Base-by-base conservation (phyloP, 2,329 filamentous ascomycete species). In the Alternaria burnsii region DNA sequence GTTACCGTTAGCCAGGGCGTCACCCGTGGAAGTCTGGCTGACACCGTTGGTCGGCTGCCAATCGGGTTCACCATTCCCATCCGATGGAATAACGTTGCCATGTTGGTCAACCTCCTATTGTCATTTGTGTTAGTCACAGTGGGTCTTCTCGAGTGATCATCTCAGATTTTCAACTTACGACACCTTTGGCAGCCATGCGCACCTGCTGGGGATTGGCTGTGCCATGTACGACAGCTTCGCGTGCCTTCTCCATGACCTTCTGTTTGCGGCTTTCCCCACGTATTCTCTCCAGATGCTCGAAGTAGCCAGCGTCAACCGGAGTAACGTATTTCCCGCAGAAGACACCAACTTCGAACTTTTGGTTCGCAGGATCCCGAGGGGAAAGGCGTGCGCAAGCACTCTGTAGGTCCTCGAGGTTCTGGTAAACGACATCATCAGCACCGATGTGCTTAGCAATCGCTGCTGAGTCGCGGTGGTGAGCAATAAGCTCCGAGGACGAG, bases 251-350 rank as follows among this genome's bases (percentile, higher is more conserved):
- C 65, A 90, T 79, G 18, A 88, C 84, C 78, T 91, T 91, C 65
- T 87, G 76, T 78, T 91, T 91, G 64, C 85, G 83, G 63, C 87
- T 89, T 77, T 92, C 89, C 47, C 90, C 91, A 54, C 92, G 85
- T 18, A 93, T 80, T 59, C 85, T 82, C 78, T 92, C 89, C 5
- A 96, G 83, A 71, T 93, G 91, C 67, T 92, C 88, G 69, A 97
- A 95, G 80, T 97, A 97, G 38, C 86, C 89, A 7, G 89, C 85
- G 1, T 90, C 87, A 2, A 97, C 91, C 0, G 88, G 88, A 0
- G 94, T 97, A 62, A 92, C 85, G 78, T 97, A 97, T 65, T 89
- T 88, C 46, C 94, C 94, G 73, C 89, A 93, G 82, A 98, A 97
- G 9, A 97, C 94, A 55, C 94, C 94, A 3, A 96, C 89, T 76